These are phyloP conservation scores for Xylariaceae sp. DNA, from an alignment of 2,329 filamentous ascomycete genomes.

Conservation along the genomic window DNA sequence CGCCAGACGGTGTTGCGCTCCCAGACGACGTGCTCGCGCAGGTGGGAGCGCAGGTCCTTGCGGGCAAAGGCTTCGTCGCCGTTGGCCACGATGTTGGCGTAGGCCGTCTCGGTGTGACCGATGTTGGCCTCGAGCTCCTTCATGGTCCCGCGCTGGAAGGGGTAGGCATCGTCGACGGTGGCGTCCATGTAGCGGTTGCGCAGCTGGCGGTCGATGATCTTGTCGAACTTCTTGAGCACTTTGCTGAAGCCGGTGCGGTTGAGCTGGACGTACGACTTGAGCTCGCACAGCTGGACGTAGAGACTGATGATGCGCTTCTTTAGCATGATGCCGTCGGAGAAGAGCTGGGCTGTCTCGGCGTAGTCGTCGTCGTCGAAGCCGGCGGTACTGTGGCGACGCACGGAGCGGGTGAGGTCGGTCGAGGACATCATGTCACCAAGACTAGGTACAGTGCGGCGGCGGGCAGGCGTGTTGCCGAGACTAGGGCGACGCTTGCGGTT, in stretches of 20 bases:
- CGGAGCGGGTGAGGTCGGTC: constrained; percentile 56
- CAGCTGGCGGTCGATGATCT: constrained; percentile 81
- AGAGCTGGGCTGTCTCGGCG: constrained; percentile 68
- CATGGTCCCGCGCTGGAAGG: constrained; percentile 74
- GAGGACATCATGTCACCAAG: constrained; percentile 59
- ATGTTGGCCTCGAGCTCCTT: constrained; percentile 70
- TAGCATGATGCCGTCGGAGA: constrained; percentile 72
- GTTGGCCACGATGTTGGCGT: constrained; percentile 77
- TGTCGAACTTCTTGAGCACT: constrained; percentile 97
- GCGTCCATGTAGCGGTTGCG: constrained; percentile 73
- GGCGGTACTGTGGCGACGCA: constrained; percentile 58
- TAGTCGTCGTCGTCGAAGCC: constrained; percentile 80
- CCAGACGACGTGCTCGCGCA: constrained; percentile 97
- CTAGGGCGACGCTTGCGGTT: constrained; percentile 44
- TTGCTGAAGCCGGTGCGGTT: constrained; percentile 97
- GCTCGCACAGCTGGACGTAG: constrained; percentile 90
- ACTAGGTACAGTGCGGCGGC: constrained; percentile 37
- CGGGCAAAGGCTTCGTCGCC: constrained; percentile 75
- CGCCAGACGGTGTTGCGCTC: constrained; percentile 98
- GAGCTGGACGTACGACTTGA: constrained; percentile 93
- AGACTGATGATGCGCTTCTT: constrained; percentile 87
- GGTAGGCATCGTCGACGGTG: constrained; percentile 73
- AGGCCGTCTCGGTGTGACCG: constrained; percentile 70
- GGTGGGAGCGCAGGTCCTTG: constrained; percentile 82
- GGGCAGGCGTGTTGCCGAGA: constrained; percentile 32